phyloP scores from a whole-genome alignment of 768 basidiomycete species.

The Lactarius hatsudake region DNA sequence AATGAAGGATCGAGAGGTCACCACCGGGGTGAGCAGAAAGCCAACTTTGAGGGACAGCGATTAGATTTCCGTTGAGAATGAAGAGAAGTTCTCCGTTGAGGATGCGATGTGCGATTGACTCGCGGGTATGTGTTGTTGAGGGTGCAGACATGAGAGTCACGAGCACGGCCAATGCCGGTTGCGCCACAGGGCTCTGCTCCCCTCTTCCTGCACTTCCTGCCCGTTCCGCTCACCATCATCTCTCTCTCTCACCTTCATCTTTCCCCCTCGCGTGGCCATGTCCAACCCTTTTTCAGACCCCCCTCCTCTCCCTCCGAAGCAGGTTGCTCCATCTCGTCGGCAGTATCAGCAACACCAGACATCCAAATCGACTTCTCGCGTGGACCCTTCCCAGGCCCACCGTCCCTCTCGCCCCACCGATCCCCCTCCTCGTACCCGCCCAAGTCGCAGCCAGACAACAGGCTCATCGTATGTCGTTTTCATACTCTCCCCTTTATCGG shows the following conservation, averaged over 20 bases:
- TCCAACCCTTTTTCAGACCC: conserved; percentile 28
- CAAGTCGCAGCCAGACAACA: conserved; percentile 58
- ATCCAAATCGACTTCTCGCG: conserved; percentile 31
- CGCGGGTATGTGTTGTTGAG: conserved; percentile 34
- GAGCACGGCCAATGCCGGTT: not conserved
- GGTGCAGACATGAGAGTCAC: not conserved
- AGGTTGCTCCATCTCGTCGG: conserved; percentile 24
- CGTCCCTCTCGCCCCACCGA: conserved; percentile 52
- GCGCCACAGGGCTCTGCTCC: not conserved
- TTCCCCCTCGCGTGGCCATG: conserved; percentile 15
- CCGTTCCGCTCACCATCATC: not conserved
- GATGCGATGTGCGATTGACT: conserved; percentile 65
- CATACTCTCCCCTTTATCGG: conserved; percentile 18
- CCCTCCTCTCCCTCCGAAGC: conserved; percentile 39
- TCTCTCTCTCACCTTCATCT: not conserved
- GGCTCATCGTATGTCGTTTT: conserved; percentile 40
- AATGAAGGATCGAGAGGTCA: conserved; percentile 84
- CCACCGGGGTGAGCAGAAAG: conserved; percentile 90
- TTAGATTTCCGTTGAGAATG: conserved; percentile 63
- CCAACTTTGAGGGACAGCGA: conserved; percentile 71
- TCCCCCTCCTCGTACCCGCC: conserved; percentile 44
- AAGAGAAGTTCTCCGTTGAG: conserved; percentile 73
- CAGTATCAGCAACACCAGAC: conserved; percentile 23
- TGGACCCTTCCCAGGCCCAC: conserved; percentile 67
- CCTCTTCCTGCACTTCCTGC: not conserved